Conservation (phyloP, 192 early-diverging fungal genomes). For the Backusella morwellensis region DNA sequence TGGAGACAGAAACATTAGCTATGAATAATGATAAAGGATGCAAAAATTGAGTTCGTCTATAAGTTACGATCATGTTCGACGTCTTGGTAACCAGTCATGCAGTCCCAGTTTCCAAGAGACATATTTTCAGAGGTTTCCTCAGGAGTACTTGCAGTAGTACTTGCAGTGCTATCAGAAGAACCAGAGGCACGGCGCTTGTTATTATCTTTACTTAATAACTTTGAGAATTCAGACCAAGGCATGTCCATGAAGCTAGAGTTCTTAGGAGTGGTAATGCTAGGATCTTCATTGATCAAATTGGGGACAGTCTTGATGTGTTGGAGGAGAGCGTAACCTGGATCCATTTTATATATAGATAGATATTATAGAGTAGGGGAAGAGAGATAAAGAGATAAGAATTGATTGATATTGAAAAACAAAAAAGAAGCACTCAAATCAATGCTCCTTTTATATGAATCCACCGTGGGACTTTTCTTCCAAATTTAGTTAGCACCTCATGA, state of each 20-base stretch:
- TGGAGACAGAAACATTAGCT: background rate
- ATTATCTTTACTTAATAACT: slow-evolving; percentile 23
- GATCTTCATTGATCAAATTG: slow-evolving; percentile 40
- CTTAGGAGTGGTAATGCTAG: slow-evolving; percentile 34
- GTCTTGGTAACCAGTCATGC: slow-evolving; percentile 29
- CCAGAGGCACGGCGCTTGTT: slow-evolving; percentile 12
- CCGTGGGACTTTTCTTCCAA: background rate
- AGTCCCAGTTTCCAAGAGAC: slow-evolving; percentile 25
- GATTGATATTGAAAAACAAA: background rate
- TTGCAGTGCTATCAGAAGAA: slow-evolving; percentile 4
- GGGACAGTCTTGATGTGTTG: slow-evolving; percentile 40
- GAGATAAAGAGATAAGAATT: background rate
- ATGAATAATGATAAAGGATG: slow-evolving; percentile 3
- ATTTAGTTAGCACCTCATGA: background rate
- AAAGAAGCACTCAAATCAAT: background rate
- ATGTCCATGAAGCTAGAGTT: slow-evolving; percentile 40
- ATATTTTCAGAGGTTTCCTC: slow-evolving; percentile 14
- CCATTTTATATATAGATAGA: slow-evolving; percentile 24
- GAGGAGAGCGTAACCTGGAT: slow-evolving; percentile 37
- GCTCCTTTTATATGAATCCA: slow-evolving; percentile 1
- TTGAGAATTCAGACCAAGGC: slow-evolving; percentile 41
- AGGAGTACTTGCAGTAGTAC: slow-evolving; percentile 4
- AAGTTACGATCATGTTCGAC: background rate
- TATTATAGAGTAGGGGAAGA: background rate
- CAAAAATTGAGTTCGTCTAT: background rate